Percentiles rank a stretch among this genome's conserved stretches.
phyloP scores from a whole-genome alignment of 148 eudicot species.

The Fagopyrum esculentum region DNA sequence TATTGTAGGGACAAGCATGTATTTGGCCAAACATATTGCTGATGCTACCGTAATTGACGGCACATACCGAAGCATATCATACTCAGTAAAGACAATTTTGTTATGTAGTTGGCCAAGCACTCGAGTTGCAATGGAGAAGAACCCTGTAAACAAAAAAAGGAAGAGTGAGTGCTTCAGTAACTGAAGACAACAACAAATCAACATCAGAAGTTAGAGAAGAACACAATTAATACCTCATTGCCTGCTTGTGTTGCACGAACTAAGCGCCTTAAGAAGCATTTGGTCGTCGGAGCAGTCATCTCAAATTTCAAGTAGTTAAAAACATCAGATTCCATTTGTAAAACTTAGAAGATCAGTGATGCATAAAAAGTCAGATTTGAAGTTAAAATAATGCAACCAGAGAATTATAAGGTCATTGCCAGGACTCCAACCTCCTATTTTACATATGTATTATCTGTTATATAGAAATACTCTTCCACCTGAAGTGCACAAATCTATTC shows the following conservation, averaged over 20 bases:
- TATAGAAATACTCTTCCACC: constrained; percentile 95
- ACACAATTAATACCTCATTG: constrained; percentile 53
- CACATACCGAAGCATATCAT: constrained; percentile 65
- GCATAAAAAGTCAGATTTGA: no score
- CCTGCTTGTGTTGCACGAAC: constrained; percentile 77
- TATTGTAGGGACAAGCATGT: constrained; percentile 45
- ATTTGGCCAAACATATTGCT: constrained; percentile 75
- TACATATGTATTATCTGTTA: constrained; percentile 90
- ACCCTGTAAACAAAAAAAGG: constrained; percentile 24
- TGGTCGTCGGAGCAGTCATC: constrained; percentile 82
- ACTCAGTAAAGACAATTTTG: constrained; percentile 74
- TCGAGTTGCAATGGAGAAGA: constrained; percentile 70
- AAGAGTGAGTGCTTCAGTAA: neutral
- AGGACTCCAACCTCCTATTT: constrained; percentile 55
- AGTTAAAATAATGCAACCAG: neutral
- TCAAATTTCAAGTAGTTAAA: constrained; percentile 83
- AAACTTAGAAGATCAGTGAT: constrained; percentile 13
- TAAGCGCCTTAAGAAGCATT: constrained; percentile 84
- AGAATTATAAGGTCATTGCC: neutral
- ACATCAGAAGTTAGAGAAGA: neutral
- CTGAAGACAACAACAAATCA: neutral
- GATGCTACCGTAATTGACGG: constrained; percentile 87
- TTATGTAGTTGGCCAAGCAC: constrained; percentile 67
- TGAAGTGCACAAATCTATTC: constrained; percentile 99
- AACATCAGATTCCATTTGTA: constrained; percentile 86